Evolutionary conservation across 352 stramenopile genomes (phyloP), one percentile per base, ranked within the genome.

Genomic region (Phytopythium helicoides): DNA sequence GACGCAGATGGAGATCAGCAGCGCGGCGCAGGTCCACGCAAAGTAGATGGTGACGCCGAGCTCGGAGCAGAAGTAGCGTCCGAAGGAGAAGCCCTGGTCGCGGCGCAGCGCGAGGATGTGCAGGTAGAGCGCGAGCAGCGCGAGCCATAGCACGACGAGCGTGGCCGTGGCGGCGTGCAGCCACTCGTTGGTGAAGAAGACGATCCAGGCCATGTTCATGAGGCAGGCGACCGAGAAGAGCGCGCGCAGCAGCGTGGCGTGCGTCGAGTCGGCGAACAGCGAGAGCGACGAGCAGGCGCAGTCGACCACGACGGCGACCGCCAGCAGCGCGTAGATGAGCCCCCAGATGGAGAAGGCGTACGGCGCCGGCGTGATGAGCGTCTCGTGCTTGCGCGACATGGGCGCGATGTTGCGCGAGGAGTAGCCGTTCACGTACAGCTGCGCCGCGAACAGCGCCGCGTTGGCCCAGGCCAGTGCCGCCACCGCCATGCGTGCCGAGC

Each of bases 311-410:
- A 90, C 73, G 9, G 66, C 76, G 9, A 83, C 55, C n/a, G 73
- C 68, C 60, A 93, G 64, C 67, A 81, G 66, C 40, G 59, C 52
- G 68, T 93, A 91, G 64, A 93, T 93, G 41, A 93, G 51, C 1
- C 80, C 69, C 80, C 83, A 93, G 66, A 93, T 91, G 36, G 74
- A 70, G 57, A 93, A 93, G 34, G 78, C 79, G 62, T 81, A 87
- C 23, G 71, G 65, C 26, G 76, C 78, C 22, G 83, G 83, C 44
- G 83, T 93, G 64, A 93, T 79, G 52, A 91, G 71, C 56, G 80
- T 90, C 56, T 83, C 68, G 42, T 92, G 77, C 52, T 64, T 70
- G 14, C 66, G 73, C 46, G 79, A 81, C 60, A 81, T 75, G 44
- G 79, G 75, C 0, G 60, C 68, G 41, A 92, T 79, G 42, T 58